Conservation (phyloP, 371 early-diverging fungal genomes). For the Mortierella sp. region DNA sequence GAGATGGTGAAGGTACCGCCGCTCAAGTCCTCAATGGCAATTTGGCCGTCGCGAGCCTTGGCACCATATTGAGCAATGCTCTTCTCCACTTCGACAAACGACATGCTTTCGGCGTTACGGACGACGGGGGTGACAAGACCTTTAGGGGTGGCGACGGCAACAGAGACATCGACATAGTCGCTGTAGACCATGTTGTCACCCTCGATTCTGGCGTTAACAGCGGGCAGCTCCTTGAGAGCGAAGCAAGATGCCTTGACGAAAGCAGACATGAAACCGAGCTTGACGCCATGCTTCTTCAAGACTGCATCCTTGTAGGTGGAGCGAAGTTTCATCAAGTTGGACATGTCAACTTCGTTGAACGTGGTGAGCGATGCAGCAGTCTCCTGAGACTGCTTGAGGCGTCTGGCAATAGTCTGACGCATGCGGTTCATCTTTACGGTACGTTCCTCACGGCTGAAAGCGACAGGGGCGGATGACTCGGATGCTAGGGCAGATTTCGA, state of each 20-base stretch:
- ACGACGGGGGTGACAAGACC: conserved; percentile 98
- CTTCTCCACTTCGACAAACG: conserved; percentile 92
- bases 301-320: conserved; percentile 94
- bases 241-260: conserved; percentile 92
- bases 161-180: conserved; percentile 95
- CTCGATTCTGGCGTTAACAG: conserved; percentile 94
- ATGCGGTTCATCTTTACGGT: conserved; percentile 98
- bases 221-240: conserved; percentile 91
- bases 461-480: conserved; percentile 48
- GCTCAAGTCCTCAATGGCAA: conserved; percentile 96
- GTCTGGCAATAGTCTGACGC: conserved; percentile 93
- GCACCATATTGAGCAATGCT: conserved; percentile 88
- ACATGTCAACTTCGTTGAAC: conserved; percentile 99
- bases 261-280: conserved; percentile 98
- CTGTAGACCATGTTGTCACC: conserved; percentile 89
- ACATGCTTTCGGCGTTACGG: conserved; percentile 90
- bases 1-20: conserved; percentile 99
- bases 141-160: conserved; percentile 98
- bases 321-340: conserved; percentile 90
- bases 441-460: conserved; percentile 67
- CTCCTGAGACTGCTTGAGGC: conserved; percentile 97
- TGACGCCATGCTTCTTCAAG: conserved; percentile 94
- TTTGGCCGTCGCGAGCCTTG: conserved; percentile 95
- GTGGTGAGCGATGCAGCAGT: conserved; percentile 97
- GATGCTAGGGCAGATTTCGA: conserved; percentile 53